A percentile compares a stretch with the other conserved stretches of the same genome.
Conservation (phyloP, 768 basidiomycete species). For the Termitomyces sp. region DNA sequence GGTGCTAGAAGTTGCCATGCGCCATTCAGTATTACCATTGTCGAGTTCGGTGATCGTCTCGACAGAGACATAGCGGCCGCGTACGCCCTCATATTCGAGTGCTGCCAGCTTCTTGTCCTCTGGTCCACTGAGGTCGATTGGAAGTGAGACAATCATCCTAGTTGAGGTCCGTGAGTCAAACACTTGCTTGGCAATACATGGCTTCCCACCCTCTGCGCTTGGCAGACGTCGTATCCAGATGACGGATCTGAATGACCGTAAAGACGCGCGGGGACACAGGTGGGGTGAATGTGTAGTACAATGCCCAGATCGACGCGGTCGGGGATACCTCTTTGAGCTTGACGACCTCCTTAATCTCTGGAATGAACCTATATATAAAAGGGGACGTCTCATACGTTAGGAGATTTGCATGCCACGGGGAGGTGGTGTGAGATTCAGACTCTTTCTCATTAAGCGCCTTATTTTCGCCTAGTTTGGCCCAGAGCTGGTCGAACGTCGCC, state of each 20-base stretch:
- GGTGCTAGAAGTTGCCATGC: slow-evolving; percentile 73
- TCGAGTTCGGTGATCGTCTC: slow-evolving; percentile 61
- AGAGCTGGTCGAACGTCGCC: slow-evolving; percentile 67
- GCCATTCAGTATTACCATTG: slow-evolving; percentile 66
- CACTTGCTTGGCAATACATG: not conserved
- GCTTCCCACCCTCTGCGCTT: slow-evolving; percentile 51
- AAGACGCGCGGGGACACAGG: slow-evolving; percentile 72
- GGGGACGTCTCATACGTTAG: slow-evolving; percentile 8
- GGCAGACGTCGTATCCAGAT: slow-evolving; percentile 42
- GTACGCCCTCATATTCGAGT: slow-evolving; percentile 58
- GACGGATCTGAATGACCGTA: slow-evolving; percentile 64
- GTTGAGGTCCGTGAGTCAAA: not conserved
- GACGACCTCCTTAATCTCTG: slow-evolving; percentile 56
- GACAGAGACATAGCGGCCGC: slow-evolving; percentile 64
- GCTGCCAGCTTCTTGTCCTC: slow-evolving; percentile 51
- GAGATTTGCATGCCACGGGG: slow-evolving; percentile 10
- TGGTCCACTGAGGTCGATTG: slow-evolving; percentile 52
- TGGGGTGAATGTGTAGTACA: slow-evolving; percentile 68
- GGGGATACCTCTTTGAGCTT: slow-evolving; percentile 59
- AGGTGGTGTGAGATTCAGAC: slow-evolving; percentile 27
- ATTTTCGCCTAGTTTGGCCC: slow-evolving; percentile 60
- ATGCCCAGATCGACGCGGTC: slow-evolving; percentile 61
- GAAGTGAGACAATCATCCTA: slow-evolving; percentile 57
- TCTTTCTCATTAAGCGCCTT: slow-evolving; percentile 67
- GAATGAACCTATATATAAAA: slow-evolving; percentile 47